These are phyloP conservation scores for Candida ulmi DNA, from an alignment of 805 yeast species.

Conservation along the genomic window DNA sequence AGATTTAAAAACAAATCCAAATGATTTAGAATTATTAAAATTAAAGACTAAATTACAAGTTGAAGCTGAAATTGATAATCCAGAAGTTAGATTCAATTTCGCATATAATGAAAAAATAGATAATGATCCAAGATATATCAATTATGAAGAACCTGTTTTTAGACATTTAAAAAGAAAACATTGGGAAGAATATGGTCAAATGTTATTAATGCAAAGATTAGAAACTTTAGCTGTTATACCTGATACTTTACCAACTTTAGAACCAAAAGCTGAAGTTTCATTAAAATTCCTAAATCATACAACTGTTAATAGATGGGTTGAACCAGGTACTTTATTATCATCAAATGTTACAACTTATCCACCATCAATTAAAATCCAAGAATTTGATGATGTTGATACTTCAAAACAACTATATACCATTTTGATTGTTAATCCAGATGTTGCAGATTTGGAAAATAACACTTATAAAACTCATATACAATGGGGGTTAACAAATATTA, in stretches of 20 bases:
- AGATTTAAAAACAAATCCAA: slow-evolving; percentile 17
- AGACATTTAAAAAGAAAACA: slow-evolving; percentile 59
- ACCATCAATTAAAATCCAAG: slow-evolving; percentile 74
- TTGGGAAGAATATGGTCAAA: slow-evolving; percentile 68
- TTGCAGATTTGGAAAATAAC: slow-evolving; percentile 70
- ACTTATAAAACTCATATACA: slow-evolving; percentile 65
- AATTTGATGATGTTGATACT: slow-evolving; percentile 45
- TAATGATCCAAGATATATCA: slow-evolving; percentile 42
- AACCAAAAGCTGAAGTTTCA: slow-evolving; percentile 71
- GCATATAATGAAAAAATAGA: slow-evolving; percentile 34
- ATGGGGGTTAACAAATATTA: slow-evolving; percentile 71
- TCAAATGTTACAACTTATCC: slow-evolving; percentile 68
- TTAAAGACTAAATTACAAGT: slow-evolving; percentile 32
- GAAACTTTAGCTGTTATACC: slow-evolving; percentile 85
- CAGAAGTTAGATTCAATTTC: slow-evolving; percentile 75
- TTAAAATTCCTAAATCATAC: slow-evolving; percentile 70
- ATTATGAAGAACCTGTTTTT: slow-evolving; percentile 74
- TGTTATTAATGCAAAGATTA: slow-evolving; percentile 86
- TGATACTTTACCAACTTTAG: slow-evolving; percentile 86
- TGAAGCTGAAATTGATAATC: slow-evolving; percentile 70
- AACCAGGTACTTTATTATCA: slow-evolving; percentile 73
- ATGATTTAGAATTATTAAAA: slow-evolving; percentile 17
- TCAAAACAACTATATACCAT: slow-evolving; percentile 62
- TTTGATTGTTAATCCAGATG: slow-evolving; percentile 85
- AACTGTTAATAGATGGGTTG: slow-evolving; percentile 60